These are phyloP conservation scores for Aspergillus asperescens DNA, from an alignment of 495 filamentous ascomycete species.

Conservation along the genomic window DNA sequence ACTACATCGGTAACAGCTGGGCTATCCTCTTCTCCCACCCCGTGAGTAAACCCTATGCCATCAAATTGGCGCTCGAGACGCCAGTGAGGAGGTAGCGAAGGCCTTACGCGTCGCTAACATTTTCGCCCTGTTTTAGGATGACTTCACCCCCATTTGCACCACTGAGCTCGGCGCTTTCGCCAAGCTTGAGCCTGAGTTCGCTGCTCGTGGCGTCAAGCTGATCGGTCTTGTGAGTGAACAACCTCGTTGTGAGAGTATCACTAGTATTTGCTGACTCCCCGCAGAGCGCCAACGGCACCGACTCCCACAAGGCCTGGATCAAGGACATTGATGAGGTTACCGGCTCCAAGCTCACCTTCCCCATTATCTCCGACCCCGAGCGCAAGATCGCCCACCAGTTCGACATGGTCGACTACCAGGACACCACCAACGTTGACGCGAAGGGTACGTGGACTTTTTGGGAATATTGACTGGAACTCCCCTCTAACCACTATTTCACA, in stretches of 20 bases:
- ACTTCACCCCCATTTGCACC: slow-evolving; percentile 94
- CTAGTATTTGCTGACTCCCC: slow-evolving; percentile 17
- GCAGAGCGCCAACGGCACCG: slow-evolving; percentile 45
- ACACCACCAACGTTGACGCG: slow-evolving; percentile 80
- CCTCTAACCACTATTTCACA: slow-evolving; percentile 5
- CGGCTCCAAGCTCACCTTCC: slow-evolving; percentile 76
- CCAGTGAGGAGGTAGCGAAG: not conserved
- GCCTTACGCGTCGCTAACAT: no score
- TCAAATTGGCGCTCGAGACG: not conserved
- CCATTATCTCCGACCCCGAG: slow-evolving; percentile 96
- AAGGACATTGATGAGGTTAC: slow-evolving; percentile 94
- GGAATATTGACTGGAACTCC: not conserved
- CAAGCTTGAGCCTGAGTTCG: slow-evolving; percentile 95
- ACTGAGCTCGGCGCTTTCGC: slow-evolving; percentile 97
- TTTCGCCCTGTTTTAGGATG: slow-evolving; percentile 30
- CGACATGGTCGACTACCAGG: slow-evolving; percentile 92
- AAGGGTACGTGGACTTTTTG: slow-evolving; percentile 54
- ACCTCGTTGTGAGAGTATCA: not conserved
- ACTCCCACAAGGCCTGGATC: slow-evolving; percentile 69
- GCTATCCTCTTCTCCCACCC: slow-evolving; percentile 97
- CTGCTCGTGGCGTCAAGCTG: slow-evolving; percentile 87
- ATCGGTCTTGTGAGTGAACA: slow-evolving; percentile 88
- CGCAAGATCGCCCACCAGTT: slow-evolving; percentile 86
- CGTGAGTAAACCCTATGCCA: slow-evolving; percentile 45
- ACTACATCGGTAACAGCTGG: slow-evolving; percentile 94